phyloP scores from a whole-genome alignment of 495 filamentous ascomycete genomes.

The Talaromyces ruber region DNA sequence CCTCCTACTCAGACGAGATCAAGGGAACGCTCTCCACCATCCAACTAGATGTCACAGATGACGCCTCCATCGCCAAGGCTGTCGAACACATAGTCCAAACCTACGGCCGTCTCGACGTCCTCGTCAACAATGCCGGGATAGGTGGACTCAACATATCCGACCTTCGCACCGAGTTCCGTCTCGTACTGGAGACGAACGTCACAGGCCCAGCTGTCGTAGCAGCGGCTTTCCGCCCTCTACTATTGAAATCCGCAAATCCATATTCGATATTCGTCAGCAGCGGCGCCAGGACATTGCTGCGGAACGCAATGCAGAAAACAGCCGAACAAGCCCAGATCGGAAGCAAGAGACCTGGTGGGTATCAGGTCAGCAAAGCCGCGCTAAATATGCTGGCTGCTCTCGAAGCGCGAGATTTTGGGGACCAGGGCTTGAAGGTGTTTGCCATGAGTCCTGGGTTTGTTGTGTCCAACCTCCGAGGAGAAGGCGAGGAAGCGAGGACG shows the following conservation, averaged over 20 bases:
- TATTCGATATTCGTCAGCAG: constrained; percentile 20
- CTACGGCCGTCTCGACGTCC: constrained; percentile 38
- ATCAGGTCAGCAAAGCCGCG: constrained; percentile 45
- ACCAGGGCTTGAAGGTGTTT: constrained; percentile 36
- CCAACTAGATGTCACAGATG: constrained; percentile 33
- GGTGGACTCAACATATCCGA: neutral
- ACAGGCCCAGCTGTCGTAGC: constrained; percentile 20
- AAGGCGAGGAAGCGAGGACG: constrained; percentile 12
- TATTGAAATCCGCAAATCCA: constrained; percentile 16
- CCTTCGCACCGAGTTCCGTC: constrained; percentile 7
- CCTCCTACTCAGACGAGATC: neutral
- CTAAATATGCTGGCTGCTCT: constrained; percentile 42
- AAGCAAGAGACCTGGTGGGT: constrained; percentile 23
- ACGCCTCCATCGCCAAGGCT: constrained; percentile 22
- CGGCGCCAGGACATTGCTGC: constrained; percentile 18
- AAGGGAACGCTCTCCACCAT: constrained; percentile 4
- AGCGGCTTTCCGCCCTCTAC: constrained; percentile 16
- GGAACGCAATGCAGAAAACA: constrained; percentile 11
- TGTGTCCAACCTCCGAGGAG: constrained; percentile 22
- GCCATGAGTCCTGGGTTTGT: constrained; percentile 35
- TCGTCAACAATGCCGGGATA: constrained; percentile 47
- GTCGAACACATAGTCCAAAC: constrained; percentile 17
- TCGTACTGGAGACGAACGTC: constrained; percentile 23
- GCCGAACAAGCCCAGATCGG: constrained; percentile 9
- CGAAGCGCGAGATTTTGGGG: constrained; percentile 30